Evolutionary conservation across 2,329 filamentous ascomycete species (phyloP).

Genomic region (Diaporthe destruens): DNA sequence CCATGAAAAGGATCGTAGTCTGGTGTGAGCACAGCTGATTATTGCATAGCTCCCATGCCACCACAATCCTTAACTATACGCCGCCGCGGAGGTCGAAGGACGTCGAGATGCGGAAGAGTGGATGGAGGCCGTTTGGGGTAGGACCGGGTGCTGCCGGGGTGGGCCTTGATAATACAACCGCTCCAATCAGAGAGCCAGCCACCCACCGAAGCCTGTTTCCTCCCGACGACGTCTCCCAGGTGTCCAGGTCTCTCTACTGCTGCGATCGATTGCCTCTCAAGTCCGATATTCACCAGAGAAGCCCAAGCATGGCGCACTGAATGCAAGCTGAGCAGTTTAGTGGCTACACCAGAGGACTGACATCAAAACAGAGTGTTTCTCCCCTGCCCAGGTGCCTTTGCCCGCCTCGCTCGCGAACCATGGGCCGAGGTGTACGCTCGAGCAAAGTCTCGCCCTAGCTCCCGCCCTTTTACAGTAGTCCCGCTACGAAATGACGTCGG

Average conservation of each 20-base stretch:
- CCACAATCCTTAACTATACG: not conserved
- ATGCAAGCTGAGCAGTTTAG: not conserved
- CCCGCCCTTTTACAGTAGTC: constrained; percentile 23
- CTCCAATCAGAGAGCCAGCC: constrained; percentile 8
- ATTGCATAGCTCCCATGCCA: not conserved
- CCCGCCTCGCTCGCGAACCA: not conserved
- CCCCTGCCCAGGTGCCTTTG: not conserved
- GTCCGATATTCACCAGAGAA: not conserved
- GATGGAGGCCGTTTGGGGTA: not conserved
- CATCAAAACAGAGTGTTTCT: too few relatives aligned
- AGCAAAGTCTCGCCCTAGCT: constrained; percentile 7
- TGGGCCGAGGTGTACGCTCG: not conserved
- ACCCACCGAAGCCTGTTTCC: not conserved
- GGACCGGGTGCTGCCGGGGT: constrained; percentile 25
- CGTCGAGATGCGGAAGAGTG: not conserved
- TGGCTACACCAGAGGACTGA: not conserved
- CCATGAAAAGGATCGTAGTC: not conserved
- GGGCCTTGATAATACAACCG: constrained; percentile 13
- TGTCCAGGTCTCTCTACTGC: not conserved
- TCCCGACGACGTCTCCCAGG: not conserved
- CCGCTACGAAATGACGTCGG: constrained; percentile 30
- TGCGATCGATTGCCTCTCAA: too few relatives aligned
- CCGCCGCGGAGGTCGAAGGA: not conserved
- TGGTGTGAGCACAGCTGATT: not conserved
- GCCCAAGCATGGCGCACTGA: not conserved